Conservation (phyloP, 176 grass and related monocot genomes). For the Phoenix dactylifera region DNA sequence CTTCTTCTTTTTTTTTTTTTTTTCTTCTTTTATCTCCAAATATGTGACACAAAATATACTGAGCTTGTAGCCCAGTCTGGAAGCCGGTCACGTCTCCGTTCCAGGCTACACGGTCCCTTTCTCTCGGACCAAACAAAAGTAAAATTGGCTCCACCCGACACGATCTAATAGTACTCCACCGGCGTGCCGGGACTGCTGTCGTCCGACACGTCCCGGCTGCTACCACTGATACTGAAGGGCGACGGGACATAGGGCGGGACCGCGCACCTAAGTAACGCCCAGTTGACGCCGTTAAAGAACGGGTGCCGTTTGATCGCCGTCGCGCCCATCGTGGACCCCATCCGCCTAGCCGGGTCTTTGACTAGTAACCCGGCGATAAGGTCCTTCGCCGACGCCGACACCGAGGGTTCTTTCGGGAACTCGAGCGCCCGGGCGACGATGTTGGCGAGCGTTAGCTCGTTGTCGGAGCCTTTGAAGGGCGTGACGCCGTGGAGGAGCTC, state of each 20-base stretch:
- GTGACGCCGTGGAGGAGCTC: conserved; percentile 92
- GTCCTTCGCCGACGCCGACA: conserved; percentile 45
- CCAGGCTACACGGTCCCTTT: too few species aligned
- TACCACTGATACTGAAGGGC: conserved; percentile 22
- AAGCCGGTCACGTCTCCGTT: too few species aligned
- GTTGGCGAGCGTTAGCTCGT: conserved; percentile 83
- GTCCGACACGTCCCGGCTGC: conserved; percentile 6
- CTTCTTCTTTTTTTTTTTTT: too few species aligned
- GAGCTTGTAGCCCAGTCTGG: too few species aligned
- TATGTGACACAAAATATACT: too few species aligned
- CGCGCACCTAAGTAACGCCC: conserved; percentile 78
- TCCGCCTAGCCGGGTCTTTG: conserved; percentile 61
- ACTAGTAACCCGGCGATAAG: conserved; percentile 52
- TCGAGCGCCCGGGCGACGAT: conserved; percentile 89
- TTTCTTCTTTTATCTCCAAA: too few species aligned
- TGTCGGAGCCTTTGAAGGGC: conserved; percentile 76
- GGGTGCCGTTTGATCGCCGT: conserved; percentile 71
- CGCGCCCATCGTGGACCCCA: conserved; percentile 71
- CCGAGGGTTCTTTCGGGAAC: conserved; percentile 67
- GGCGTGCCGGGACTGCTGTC: conserved; percentile 41
- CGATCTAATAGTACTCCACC: conserved; percentile 48
- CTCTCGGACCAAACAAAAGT: too few species aligned
- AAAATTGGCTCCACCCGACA: conserved; percentile 1
- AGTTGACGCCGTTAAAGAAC: conserved; percentile 72
- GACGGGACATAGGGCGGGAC: conserved; percentile 53